A percentile compares a stretch with the other conserved stretches of the same genome.
These are phyloP conservation scores for Salicornia ramosissima DNA, from an alignment of 148 eudicot species.

Conservation along the genomic window DNA sequence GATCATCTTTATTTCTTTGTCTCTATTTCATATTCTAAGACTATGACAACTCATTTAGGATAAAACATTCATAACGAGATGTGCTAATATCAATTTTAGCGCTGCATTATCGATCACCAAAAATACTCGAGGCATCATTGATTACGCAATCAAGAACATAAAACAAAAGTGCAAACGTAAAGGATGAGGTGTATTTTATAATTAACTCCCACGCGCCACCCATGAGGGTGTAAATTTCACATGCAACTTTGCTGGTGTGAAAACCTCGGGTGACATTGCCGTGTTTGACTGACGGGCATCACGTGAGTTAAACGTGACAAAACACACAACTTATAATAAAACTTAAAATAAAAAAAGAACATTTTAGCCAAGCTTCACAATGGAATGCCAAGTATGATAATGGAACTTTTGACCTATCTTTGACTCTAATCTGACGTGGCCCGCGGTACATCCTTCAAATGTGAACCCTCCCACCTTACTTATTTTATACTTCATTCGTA, in stretches of 20 bases:
- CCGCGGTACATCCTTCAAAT: not conserved
- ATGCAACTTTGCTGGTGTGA: too few relatives aligned
- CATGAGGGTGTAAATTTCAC: not conserved
- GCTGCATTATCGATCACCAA: too few relatives aligned
- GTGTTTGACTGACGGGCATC: constrained; percentile 22
- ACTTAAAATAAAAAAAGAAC: too few relatives aligned
- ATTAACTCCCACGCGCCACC: constrained; percentile 10
- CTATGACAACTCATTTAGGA: too few relatives aligned
- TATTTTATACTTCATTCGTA: not conserved
- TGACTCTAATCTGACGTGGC: constrained; percentile 32
- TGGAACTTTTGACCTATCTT: not conserved
- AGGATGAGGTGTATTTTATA: not conserved
- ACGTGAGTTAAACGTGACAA: constrained; percentile 22
- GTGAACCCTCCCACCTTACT: not conserved
- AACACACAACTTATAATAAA: not conserved
- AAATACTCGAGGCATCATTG: not conserved
- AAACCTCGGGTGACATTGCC: constrained; percentile 7
- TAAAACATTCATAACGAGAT: too few relatives aligned
- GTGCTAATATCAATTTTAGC: too few relatives aligned
- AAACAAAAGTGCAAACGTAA: constrained; percentile 1
- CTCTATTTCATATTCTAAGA: too few relatives aligned
- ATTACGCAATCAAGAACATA: not conserved
- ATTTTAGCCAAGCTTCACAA: not conserved
- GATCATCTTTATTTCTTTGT: too few relatives aligned
- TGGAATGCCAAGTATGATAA: constrained; percentile 20